Evolutionary conservation across 164 flowering plant genomes (phyloP), one percentile per base, ranked within the genome.

Genomic region (Chimonanthus praecox): DNA sequence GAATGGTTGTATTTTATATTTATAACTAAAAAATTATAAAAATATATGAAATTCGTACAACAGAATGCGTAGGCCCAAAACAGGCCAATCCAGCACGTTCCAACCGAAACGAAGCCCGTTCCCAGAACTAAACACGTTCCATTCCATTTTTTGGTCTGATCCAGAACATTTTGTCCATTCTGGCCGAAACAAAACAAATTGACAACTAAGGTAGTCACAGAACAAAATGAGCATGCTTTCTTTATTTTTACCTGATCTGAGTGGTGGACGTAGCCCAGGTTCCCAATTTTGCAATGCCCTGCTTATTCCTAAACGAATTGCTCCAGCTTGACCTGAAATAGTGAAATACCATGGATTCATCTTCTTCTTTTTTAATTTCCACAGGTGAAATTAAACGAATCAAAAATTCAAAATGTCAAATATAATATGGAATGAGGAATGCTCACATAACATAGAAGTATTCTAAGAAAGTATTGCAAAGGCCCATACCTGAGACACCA

Each of bases 281-380:
- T 90, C 97, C 97, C 96, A 95, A 76, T 87, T 87, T 78, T 93
- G 97, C 85, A 95, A 83, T 10, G 99, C 99, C 78, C 92, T 87
- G 87, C 98, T 92, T 79, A 95, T 85, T 6, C 99, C 97, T 79
- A 95, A 70, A 8, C 86, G 97, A 67, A 95, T 73, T 11, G 99
- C 99, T 77, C 97, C 99, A 76, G 88, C 97, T 88, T 95, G 99
- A 82, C 99, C 98, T 92, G 88, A 18, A 60, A 62, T 72, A 76
- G 20, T 63, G 68, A 75, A 13, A 73, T 54, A 66, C 33, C 33
- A 33, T 33, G 33, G 33, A 33, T 33, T 66, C 16, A 8, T 6
- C 45, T 45, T 43, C 3, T 4, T 10, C 20, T 20, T 63, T 18
- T 63, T 63, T 20, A 63, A 6, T 18, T 63, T 43, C 33, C 10